Base-by-base conservation (phyloP, 2,329 filamentous ascomycete genomes). In the Fonsecaea nubica region DNA sequence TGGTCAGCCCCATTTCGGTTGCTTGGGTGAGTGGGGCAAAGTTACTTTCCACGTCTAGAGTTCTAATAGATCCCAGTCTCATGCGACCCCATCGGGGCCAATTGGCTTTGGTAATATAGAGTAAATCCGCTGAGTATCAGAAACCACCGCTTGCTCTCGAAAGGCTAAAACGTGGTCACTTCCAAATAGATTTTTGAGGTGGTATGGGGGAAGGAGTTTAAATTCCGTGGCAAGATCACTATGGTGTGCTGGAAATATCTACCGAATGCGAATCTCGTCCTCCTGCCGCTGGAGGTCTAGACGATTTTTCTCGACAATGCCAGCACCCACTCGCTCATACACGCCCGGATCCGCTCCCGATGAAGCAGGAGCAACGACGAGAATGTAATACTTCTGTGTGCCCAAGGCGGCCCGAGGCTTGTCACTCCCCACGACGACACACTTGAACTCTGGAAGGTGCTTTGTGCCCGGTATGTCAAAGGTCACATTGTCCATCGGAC, bases 301-400 rank as follows among this genome's bases (percentile, higher is more conserved):
- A 32, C 4, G 30, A 32, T 55, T 36, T 10, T 32, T 32, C 15
- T n/a, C 10, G 30, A 56, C 32, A n/a, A 56, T 18, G 12, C 53
- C 53, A 8, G 32, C 53, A 32, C 53, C 53, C 3, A 38, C 53
- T 36, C 53, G 25, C 12, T 56, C 32, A n/a, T 38, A 38, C 53
- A 15, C n/a, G 4, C 30, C 33, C 36, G 10, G 33, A 15, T 12
- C 32, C 21, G n/a, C 32, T n/a, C 30, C 52, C 53, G 8, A 56
- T 36, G 32, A 38, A 32, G 30, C 30, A 1, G 30, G 30, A 32
- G 30, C 30, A 32, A 32, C 30, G 30, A 32, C 10, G 32, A 56
- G 53, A 5, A 56, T 32, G 4, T 56, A 56, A 35, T 56, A 32
- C 32, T 32, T 56, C 52, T 15, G 52, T 32, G 30, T 32, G 7